These are phyloP conservation scores for Hericium rajendrae DNA, from an alignment of 768 basidiomycete species.

Conservation along the genomic window DNA sequence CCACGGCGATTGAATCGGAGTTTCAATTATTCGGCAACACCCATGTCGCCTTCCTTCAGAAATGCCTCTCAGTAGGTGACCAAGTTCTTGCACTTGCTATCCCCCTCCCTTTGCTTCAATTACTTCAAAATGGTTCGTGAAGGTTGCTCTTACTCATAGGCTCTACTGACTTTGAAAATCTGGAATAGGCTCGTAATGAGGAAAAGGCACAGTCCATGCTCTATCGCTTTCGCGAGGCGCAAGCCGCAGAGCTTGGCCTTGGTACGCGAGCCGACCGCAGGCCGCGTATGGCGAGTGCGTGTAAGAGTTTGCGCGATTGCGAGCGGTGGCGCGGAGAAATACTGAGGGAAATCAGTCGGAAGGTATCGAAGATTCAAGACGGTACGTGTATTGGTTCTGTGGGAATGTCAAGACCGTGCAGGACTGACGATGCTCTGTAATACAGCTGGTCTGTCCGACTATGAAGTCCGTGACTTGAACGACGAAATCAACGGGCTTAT, in stretches of 20 bases:
- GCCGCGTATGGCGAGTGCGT: conserved; percentile 85
- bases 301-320: conserved; percentile 86
- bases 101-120: background rate
- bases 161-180: background rate
- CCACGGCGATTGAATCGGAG: background rate
- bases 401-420: too few species aligned
- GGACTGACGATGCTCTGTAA: background rate
- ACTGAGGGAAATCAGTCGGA: conserved; percentile 85
- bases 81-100: background rate
- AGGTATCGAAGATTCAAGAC: conserved; percentile 98
- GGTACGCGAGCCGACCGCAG: conserved; percentile 77
- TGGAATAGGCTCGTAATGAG: conserved; percentile 82
- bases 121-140: background rate
- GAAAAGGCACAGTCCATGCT: conserved; percentile 96
- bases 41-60: background rate
- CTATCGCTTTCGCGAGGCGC: conserved; percentile 92
- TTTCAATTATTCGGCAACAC: background rate
- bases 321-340: conserved; percentile 97
- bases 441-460: conserved; percentile 85
- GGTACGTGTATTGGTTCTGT: conserved; percentile 33
- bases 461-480: conserved; percentile 92
- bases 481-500: conserved; percentile 96
- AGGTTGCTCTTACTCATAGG: background rate
- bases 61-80: background rate
- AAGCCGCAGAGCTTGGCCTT: conserved; percentile 91